Percentiles rank a stretch among this genome's conserved stretches.
These are phyloP conservation scores for Corchorus olitorius DNA, from an alignment of 345 rosid genomes.

Conservation along the genomic window DNA sequence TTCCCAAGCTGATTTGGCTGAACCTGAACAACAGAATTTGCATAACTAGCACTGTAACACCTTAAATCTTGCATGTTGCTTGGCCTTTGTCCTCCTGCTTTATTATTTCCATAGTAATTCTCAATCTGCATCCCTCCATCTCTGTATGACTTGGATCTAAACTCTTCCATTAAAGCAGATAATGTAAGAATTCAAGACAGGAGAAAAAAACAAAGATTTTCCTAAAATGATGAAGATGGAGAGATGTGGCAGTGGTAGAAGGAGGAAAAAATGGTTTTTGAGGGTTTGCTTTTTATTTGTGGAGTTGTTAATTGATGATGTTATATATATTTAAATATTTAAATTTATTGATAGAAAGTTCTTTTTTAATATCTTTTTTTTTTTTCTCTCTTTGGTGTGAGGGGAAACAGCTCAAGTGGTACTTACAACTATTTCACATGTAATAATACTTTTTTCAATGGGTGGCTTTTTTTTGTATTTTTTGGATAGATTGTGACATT, in stretches of 20 bases:
- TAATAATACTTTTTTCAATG: too few species aligned
- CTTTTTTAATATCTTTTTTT: not conserved
- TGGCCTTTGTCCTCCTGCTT: slow-evolving; percentile 34
- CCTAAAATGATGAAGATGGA: not conserved
- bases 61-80: slow-evolving; percentile 63
- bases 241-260: not conserved
- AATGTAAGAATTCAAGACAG: not conserved
- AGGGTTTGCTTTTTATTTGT: not conserved
- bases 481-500: slow-evolving; percentile 6
- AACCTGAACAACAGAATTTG: slow-evolving; percentile 12
- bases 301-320: not conserved
- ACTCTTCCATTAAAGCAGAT: slow-evolving; percentile 42
- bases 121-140: slow-evolving; percentile 42
- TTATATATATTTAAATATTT: not conserved
- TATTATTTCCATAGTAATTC: slow-evolving; percentile 33
- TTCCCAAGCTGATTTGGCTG: slow-evolving; percentile 36
- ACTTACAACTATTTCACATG: not conserved
- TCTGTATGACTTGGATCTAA: slow-evolving; percentile 61
- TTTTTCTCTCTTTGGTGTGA: not conserved
- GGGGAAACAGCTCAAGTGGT: not conserved
- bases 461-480: too few species aligned
- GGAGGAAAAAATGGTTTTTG: not conserved
- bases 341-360: not conserved
- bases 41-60: slow-evolving; percentile 51
- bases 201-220: not conserved